Conservation (phyloP, 2,329 filamentous ascomycete genomes). For the Aureobasidium subglaciale region DNA sequence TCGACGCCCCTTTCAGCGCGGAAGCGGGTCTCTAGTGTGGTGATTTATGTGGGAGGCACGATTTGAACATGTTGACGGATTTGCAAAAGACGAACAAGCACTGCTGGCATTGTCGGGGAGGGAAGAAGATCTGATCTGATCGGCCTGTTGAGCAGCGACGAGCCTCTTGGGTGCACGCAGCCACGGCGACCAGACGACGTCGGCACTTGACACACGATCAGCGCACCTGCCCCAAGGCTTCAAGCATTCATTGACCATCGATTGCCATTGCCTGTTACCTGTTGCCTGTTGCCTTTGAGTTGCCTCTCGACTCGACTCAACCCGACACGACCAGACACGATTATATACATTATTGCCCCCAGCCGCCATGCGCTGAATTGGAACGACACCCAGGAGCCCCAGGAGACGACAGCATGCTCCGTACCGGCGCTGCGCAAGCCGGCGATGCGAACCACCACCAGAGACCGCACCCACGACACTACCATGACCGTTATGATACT, state of each 20-base stretch:
- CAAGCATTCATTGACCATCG: neutral
- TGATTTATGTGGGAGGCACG: neutral
- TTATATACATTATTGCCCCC: neutral
- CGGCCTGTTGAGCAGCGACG: neutral
- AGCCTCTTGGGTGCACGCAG: too few species aligned
- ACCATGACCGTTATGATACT: neutral
- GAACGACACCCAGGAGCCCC: neutral
- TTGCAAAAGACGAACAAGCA: neutral
- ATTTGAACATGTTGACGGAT: neutral
- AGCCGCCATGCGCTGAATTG: neutral
- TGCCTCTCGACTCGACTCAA: neutral
- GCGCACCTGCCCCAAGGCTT: neutral
- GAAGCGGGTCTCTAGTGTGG: neutral
- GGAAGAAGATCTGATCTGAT: neutral
- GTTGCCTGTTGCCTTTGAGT: too few species aligned
- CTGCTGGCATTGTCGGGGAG: neutral
- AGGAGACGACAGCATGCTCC: constrained; percentile 9
- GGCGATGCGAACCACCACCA: neutral
- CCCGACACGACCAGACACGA: neutral
- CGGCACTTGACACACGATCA: neutral
- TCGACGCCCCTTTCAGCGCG: constrained; percentile 2
- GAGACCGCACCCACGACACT: neutral
- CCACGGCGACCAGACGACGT: too few species aligned
- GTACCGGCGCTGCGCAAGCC: neutral
- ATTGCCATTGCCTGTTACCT: too few species aligned